A percentile compares a stretch with the other conserved stretches of the same genome.
phyloP scores from a whole-genome alignment of 1,139 yeast species.

The Diutina mesorugosa region DNA sequence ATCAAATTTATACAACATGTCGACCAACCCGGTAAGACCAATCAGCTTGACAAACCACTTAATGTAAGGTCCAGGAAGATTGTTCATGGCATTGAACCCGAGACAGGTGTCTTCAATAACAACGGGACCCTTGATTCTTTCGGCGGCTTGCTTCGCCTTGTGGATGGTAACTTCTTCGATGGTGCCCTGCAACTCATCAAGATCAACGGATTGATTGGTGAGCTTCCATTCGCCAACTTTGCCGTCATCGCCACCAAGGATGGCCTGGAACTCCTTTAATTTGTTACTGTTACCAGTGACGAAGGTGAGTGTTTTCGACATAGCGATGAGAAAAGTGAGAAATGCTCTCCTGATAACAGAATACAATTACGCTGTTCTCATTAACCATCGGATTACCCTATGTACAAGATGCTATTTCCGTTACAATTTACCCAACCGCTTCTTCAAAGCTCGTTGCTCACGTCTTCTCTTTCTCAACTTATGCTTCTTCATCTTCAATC shows the following conservation, averaged over 20 bases:
- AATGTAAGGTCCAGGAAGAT: conserved; percentile 82
- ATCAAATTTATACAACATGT: conserved; percentile 67
- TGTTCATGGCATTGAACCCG: conserved; percentile 65
- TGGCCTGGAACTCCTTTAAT: conserved; percentile 68
- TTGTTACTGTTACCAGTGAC: conserved; percentile 88
- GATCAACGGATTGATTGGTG: conserved; percentile 53
- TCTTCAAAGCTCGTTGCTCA: conserved; percentile 45
- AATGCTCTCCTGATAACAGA: background rate
- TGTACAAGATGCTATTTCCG: background rate
- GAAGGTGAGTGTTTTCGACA: conserved; percentile 32
- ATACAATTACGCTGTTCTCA: background rate
- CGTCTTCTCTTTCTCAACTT: conserved; percentile 64
- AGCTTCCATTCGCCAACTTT: conserved; percentile 41
- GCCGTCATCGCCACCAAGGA: conserved; percentile 28
- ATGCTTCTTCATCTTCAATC: conserved; percentile 64
- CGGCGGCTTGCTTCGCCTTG: conserved; percentile 73
- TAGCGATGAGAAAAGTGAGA: background rate
- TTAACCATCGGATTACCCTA: background rate
- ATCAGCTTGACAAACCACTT: conserved; percentile 77
- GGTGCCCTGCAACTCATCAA: conserved; percentile 86
- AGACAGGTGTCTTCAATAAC: conserved; percentile 93
- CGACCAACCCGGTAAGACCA: conserved; percentile 64
- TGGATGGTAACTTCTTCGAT: conserved; percentile 70
- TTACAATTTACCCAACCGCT: conserved; percentile 34
- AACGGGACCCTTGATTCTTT: conserved; percentile 52